These are phyloP conservation scores for Tolypocladium tundrense DNA, from an alignment of 2,329 filamentous ascomycete genomes.

Conservation along the genomic window DNA sequence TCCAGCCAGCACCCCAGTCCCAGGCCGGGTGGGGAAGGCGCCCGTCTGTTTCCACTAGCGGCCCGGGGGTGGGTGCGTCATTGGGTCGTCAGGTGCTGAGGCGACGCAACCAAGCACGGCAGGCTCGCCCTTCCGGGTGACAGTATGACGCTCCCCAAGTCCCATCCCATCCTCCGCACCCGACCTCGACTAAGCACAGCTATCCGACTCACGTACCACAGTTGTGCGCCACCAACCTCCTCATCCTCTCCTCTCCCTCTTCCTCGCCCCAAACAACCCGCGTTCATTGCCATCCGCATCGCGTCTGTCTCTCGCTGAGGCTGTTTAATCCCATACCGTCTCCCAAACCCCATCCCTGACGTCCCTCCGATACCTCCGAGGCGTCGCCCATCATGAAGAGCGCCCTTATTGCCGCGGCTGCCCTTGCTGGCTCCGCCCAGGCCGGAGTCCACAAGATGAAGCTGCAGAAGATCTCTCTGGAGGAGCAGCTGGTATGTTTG, in stretches of 20 bases:
- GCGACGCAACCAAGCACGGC: not conserved
- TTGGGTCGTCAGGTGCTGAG: not conserved
- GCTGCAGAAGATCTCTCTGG: slow-evolving; percentile 89
- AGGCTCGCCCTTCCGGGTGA: not conserved
- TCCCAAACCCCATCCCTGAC: not conserved
- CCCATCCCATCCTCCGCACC: not conserved
- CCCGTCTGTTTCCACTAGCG: not conserved
- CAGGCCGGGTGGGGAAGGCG: not conserved
- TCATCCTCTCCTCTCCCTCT: not conserved
- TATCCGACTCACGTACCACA: not conserved
- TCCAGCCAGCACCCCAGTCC: not conserved
- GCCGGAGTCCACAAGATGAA: slow-evolving; percentile 93
- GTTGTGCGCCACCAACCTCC: not conserved
- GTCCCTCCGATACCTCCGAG: slow-evolving; percentile 4
- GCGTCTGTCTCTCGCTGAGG: not conserved
- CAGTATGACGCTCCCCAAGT: not conserved
- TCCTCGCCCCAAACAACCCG: not conserved
- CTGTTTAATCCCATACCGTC: not conserved
- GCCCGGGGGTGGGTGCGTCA: not conserved
- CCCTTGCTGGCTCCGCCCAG: slow-evolving; percentile 72
- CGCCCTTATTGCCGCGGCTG: slow-evolving; percentile 65
- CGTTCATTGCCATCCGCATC: not conserved
- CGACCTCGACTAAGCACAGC: not conserved
- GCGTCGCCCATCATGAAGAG: slow-evolving; percentile 65
- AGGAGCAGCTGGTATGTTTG: slow-evolving; percentile 75